Conservation (phyloP, 2,329 filamentous ascomycete species). For the Fusarium sp. region DNA sequence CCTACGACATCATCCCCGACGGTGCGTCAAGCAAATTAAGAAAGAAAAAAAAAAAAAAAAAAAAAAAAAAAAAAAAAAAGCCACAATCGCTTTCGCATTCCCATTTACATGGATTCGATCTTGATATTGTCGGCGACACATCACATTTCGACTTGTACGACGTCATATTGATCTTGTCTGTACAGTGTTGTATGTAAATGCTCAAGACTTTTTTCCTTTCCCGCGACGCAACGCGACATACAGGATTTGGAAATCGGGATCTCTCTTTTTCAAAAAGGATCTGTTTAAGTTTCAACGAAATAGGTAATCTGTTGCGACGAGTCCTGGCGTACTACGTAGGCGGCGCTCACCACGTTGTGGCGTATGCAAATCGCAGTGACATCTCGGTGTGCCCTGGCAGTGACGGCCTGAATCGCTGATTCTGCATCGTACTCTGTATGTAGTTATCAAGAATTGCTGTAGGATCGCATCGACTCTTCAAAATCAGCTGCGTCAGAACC, state of each 20-base stretch:
- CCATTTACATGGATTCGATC: not conserved
- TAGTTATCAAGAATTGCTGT: not conserved
- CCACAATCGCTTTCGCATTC: conserved; percentile 28
- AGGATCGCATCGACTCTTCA: not conserved
- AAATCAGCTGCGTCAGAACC: conserved; percentile 14
- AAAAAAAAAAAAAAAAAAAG: conserved; percentile 5
- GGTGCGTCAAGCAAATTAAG: conserved; percentile 11
- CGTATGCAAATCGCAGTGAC: conserved; percentile 18
- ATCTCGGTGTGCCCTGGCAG: conserved; percentile 16
- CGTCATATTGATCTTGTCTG: conserved; percentile 21
- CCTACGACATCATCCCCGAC: conserved; percentile 18
- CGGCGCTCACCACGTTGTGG: conserved; percentile 26
- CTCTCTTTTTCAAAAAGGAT: conserved; percentile 8
- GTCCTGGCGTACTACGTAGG: conserved; percentile 38
- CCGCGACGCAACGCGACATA: not conserved
- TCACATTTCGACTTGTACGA: conserved; percentile 7
- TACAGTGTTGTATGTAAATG: not conserved
- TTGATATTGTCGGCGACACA: conserved; percentile 12
- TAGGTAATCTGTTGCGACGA: conserved; percentile 11
- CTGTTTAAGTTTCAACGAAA: conserved; percentile 19
- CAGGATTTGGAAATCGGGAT: conserved; percentile 15
- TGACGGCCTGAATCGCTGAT: conserved; percentile 2
- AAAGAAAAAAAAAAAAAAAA: conserved; percentile 4
- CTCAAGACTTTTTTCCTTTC: not conserved
- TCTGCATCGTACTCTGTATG: not conserved